Percentiles rank a stretch among this genome's conserved stretches.
Conservation (phyloP, 2,329 filamentous ascomycete species). For the Mariannaea elegans region DNA sequence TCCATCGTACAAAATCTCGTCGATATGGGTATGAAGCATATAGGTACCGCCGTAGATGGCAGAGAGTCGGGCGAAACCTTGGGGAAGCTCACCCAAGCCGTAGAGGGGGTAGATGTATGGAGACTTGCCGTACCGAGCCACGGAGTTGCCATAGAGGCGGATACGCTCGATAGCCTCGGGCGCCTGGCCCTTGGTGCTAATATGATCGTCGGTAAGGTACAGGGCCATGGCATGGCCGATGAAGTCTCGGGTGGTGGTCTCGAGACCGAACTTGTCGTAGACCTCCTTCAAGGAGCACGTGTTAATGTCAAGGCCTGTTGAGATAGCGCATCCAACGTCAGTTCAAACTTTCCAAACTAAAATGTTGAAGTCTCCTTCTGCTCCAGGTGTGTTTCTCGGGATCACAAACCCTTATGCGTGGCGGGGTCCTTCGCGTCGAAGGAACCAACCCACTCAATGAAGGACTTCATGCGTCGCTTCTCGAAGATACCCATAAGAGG, state of each 20-base stretch:
- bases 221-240: constrained; percentile 98
- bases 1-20: constrained; percentile 86
- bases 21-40: constrained; percentile 96
- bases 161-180: constrained; percentile 92
- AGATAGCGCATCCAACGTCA: constrained; percentile 23
- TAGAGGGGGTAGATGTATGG: constrained; percentile 99
- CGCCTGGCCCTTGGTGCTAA: constrained; percentile 75
- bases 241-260: constrained; percentile 90
- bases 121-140: constrained; percentile 96
- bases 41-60: constrained; percentile 99
- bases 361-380: not conserved
- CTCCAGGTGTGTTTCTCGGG: not conserved
- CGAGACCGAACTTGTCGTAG: constrained; percentile 96
- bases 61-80: constrained; percentile 95
- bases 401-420: constrained; percentile 83
- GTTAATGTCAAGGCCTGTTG: constrained; percentile 78
- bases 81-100: constrained; percentile 94
- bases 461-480: constrained; percentile 96
- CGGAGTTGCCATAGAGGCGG: constrained; percentile 95
- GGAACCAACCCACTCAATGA: constrained; percentile 92
- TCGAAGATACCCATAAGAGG: constrained; percentile 97
- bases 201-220: constrained; percentile 90
- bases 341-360: not conserved
- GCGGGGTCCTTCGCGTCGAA: constrained; percentile 84
- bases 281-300: constrained; percentile 95